Conservation (phyloP, 495 filamentous ascomycete genomes). For the Schizothecium vesticola region DNA sequence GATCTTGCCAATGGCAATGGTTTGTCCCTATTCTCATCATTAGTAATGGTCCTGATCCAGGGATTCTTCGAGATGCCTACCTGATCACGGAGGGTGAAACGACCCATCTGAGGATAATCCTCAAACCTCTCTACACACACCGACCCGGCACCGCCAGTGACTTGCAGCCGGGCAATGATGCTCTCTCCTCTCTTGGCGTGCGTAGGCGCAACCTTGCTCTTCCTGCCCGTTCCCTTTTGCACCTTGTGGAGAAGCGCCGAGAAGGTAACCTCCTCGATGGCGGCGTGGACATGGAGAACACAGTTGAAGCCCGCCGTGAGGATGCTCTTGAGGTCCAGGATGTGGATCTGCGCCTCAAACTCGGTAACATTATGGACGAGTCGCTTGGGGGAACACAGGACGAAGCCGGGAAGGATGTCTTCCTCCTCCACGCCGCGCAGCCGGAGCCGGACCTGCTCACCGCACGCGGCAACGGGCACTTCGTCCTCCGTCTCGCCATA, state of each 20-base stretch:
- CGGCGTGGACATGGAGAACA: constrained; percentile 84
- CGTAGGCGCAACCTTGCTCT: constrained; percentile 85
- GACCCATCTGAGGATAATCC: constrained; percentile 88
- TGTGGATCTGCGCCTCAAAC: constrained; percentile 94
- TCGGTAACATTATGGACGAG: constrained; percentile 82
- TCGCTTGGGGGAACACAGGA: constrained; percentile 86
- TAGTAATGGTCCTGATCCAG: constrained; percentile 18
- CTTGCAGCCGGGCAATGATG: constrained; percentile 87
- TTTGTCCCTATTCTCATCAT: constrained; percentile 65
- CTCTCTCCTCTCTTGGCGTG: constrained; percentile 89
- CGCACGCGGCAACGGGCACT: constrained; percentile 68
- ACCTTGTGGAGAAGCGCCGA: constrained; percentile 82
- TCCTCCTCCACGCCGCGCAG: constrained; percentile 95
- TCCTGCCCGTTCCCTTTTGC: constrained; percentile 91
- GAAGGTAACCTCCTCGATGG: constrained; percentile 94
- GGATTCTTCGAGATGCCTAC: constrained; percentile 39
- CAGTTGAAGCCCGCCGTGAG: constrained; percentile 75
- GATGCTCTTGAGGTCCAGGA: constrained; percentile 94
- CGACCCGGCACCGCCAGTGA: constrained; percentile 73
- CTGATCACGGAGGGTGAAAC: constrained; percentile 93
- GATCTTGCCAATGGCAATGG: constrained; percentile 94
- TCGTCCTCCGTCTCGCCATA: constrained; percentile 98
- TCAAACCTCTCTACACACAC: constrained; percentile 92
- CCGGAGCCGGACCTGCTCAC: constrained; percentile 90
- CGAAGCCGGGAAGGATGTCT: constrained; percentile 91